A percentile compares a stretch with the other conserved stretches of the same genome.
phyloP scores from a whole-genome alignment of 768 basidiomycete genomes.

The Boletus rex-veris region DNA sequence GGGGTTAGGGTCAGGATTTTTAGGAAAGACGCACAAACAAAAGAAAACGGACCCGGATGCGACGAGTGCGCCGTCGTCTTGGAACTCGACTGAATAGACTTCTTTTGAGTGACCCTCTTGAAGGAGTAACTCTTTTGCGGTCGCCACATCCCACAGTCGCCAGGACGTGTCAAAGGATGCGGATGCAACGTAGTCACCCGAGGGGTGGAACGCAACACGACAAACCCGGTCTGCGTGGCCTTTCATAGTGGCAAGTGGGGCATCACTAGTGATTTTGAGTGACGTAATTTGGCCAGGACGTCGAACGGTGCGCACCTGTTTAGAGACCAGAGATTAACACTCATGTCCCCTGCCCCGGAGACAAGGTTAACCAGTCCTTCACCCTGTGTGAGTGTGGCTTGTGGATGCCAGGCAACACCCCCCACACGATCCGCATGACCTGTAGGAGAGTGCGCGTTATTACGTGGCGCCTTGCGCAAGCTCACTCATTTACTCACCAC shows the following conservation, averaged over 20 bases:
- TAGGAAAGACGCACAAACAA: background rate
- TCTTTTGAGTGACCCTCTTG: constrained; percentile 99
- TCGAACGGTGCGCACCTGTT: constrained; percentile 51
- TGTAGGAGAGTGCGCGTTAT: constrained; percentile 27
- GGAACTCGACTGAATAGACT: constrained; percentile 94
- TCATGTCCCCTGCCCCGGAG: constrained; percentile 86
- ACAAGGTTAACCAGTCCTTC: constrained; percentile 74
- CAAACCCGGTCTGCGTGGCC: constrained; percentile 92
- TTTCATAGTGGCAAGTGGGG: constrained; percentile 78
- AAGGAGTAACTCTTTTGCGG: constrained; percentile 73
- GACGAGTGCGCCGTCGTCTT: constrained; percentile 88
- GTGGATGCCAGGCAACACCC: constrained; percentile 97
- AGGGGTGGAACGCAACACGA: constrained; percentile 94
- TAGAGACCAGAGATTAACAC: constrained; percentile 86
- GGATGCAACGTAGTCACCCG: constrained; percentile 88
- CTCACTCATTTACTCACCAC: constrained; percentile 48
- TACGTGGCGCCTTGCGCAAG: background rate
- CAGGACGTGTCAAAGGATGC: constrained; percentile 98
- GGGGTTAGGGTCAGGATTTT: background rate
- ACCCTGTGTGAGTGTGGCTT: constrained; percentile 73
- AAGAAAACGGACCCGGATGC: constrained; percentile 76
- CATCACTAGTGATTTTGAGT: constrained; percentile 52
- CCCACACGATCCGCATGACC: constrained; percentile 90
- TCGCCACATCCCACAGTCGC: constrained; percentile 92
- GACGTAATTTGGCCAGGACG: background rate